A percentile compares a stretch with the other conserved stretches of the same genome.
Evolutionary conservation across 176 grass and related monocot species (phyloP).

Genomic region (Oryza glumipatula): DNA sequence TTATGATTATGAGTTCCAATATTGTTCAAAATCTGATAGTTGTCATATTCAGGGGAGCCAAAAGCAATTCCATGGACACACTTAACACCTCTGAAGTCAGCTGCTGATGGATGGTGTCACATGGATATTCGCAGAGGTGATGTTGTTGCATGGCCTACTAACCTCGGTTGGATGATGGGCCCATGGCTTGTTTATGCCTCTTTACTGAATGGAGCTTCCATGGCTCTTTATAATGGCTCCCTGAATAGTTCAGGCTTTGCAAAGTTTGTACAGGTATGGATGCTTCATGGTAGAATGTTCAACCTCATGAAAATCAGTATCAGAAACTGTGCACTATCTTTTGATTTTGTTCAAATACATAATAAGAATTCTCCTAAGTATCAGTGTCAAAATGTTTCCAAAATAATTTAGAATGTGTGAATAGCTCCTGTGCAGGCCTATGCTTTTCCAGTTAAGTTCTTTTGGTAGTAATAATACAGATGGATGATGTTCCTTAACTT

Average conservation of each 20-base stretch:
- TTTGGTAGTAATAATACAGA: background rate
- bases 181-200: constrained; percentile 99
- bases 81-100: constrained; percentile 87
- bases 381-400: constrained; percentile 4
- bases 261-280: constrained; percentile 91
- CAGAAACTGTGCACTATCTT: background rate
- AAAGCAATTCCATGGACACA: constrained; percentile 99
- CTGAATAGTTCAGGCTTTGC: constrained; percentile 82
- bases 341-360: background rate
- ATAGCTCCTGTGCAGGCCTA: background rate
- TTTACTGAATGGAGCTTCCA: constrained; percentile 93
- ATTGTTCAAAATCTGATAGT: constrained; percentile 17
- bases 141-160: constrained; percentile 97
- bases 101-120: constrained; percentile 96
- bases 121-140: constrained; percentile 94
- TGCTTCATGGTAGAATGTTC: background rate
- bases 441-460: constrained; percentile 9
- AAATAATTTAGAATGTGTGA: background rate
- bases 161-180: constrained; percentile 99
- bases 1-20: constrained; percentile 31
- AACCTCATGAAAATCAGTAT: background rate
- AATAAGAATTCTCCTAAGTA: background rate
- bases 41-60: constrained; percentile 72
- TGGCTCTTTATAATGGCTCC: constrained; percentile 90
- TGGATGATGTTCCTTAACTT: background rate